These are phyloP conservation scores for Monosporascus cannonballus DNA, from an alignment of 2,329 filamentous ascomycete species.

Conservation along the genomic window DNA sequence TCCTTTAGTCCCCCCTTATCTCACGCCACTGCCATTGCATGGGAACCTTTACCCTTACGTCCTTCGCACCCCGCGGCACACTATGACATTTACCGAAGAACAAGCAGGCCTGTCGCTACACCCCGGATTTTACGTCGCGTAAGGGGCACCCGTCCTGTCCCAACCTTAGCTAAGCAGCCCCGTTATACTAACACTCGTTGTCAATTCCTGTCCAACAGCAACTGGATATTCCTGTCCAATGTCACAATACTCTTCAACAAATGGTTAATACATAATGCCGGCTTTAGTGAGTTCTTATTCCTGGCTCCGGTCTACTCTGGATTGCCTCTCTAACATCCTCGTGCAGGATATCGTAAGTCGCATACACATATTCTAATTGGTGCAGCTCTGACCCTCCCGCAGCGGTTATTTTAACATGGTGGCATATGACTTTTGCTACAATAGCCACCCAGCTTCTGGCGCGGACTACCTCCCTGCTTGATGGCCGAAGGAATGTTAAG, in stretches of 20 bases:
- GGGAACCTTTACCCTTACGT: neutral
- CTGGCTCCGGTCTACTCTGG: neutral
- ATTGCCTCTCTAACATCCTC: neutral
- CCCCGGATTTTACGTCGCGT: constrained; percentile 28
- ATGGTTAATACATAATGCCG: constrained; percentile 70
- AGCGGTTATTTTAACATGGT: constrained; percentile 58
- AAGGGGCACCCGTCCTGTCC: neutral
- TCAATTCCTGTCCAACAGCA: constrained; percentile 27
- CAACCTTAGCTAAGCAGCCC: neutral
- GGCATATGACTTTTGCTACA: constrained; percentile 63
- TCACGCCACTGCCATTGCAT: too few species aligned
- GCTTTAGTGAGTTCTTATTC: constrained; percentile 58
- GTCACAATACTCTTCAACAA: constrained; percentile 90
- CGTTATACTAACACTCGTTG: neutral
- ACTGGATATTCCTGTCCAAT: constrained; percentile 83
- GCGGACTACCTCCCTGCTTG: constrained; percentile 56
- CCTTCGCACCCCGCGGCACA: neutral
- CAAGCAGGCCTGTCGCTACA: constrained; percentile 14
- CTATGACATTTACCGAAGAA: constrained; percentile 14
- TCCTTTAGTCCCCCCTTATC: neutral
- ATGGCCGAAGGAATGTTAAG: constrained; percentile 54
- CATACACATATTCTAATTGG: neutral
- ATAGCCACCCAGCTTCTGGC: constrained; percentile 60
- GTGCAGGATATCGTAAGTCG: constrained; percentile 13
- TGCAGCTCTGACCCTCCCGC: constrained; percentile 19